Evolutionary conservation across 495 filamentous ascomycete genomes (phyloP).

Genomic region (Podospora didyma): DNA sequence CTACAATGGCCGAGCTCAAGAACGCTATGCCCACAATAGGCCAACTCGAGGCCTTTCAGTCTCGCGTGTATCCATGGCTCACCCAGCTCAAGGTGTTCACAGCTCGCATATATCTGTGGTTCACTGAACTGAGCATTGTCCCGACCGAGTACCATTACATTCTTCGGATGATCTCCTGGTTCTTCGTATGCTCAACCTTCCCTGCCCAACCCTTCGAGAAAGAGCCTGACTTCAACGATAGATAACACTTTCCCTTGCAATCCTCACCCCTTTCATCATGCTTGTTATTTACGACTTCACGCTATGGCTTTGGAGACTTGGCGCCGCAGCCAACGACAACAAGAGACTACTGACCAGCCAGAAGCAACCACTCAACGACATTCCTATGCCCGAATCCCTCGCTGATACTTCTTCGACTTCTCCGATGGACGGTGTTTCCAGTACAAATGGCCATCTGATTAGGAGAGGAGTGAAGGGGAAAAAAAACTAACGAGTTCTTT

Average conservation of each 20-base stretch:
- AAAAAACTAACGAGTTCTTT: too few relatives aligned
- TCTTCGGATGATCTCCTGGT: constrained; percentile 17
- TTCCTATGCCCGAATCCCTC: too few relatives aligned
- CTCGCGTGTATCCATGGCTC: too few relatives aligned
- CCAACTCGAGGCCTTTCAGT: too few relatives aligned
- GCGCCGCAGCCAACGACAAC: constrained; percentile 4
- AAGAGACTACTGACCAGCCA: background rate
- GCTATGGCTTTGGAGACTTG: constrained; percentile 43
- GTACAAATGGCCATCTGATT: too few relatives aligned
- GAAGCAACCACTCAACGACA: background rate
- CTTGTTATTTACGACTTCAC: constrained; percentile 40
- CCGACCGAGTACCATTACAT: constrained; percentile 17
- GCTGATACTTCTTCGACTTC: background rate
- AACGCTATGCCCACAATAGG: too few relatives aligned
- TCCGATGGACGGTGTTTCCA: too few relatives aligned
- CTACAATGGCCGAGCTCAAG: constrained; percentile 8
- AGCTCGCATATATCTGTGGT: constrained; percentile 17
- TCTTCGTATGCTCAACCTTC: constrained; percentile 19
- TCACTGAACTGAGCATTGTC: constrained; percentile 19
- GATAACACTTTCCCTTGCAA: constrained; percentile 22
- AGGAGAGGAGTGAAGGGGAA: too few relatives aligned
- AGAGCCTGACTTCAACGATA: background rate
- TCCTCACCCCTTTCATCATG: constrained; percentile 26
- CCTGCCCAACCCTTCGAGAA: background rate
- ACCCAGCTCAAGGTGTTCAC: too few relatives aligned